Evolutionary conservation across 2,329 filamentous ascomycete genomes (phyloP).

Genomic region (Apiospora marii): DNA sequence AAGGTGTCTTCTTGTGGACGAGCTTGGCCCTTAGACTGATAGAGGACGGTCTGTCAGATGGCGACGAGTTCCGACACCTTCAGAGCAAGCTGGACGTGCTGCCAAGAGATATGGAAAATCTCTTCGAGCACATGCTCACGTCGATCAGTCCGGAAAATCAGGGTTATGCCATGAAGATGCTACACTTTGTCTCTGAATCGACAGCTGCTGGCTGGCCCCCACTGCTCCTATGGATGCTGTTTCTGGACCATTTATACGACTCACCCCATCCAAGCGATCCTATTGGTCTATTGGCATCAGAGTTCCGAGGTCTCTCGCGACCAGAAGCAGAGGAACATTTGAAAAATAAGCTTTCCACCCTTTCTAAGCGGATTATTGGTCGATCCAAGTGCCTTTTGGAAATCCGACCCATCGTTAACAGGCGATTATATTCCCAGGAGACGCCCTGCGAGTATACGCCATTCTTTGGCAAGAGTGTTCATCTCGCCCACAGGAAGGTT

Average conservation of each 20-base stretch:
- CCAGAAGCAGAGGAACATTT: background rate
- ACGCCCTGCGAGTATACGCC: background rate
- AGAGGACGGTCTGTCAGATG: background rate
- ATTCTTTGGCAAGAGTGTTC: background rate
- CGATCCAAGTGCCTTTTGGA: background rate
- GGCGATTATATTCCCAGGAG: background rate
- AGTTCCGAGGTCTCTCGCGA: background rate
- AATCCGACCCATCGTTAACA: background rate
- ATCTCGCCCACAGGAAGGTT: background rate
- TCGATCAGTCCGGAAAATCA: background rate
- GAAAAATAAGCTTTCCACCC: background rate
- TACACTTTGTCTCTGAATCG: background rate
- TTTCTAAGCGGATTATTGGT: background rate
- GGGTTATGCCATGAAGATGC: background rate
- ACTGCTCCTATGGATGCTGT: background rate
- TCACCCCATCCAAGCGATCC: background rate
- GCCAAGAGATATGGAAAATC: background rate
- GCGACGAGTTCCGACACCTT: background rate
- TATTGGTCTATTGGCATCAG: background rate
- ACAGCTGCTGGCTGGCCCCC: fast-evolving
- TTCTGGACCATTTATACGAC: background rate
- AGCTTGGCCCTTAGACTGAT: background rate
- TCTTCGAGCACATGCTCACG: background rate
- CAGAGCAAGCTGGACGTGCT: background rate
- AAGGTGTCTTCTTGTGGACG: background rate